Evolutionary conservation across 2,329 filamentous ascomycete genomes (phyloP).

Genomic region (Stenocarpella maydis): DNA sequence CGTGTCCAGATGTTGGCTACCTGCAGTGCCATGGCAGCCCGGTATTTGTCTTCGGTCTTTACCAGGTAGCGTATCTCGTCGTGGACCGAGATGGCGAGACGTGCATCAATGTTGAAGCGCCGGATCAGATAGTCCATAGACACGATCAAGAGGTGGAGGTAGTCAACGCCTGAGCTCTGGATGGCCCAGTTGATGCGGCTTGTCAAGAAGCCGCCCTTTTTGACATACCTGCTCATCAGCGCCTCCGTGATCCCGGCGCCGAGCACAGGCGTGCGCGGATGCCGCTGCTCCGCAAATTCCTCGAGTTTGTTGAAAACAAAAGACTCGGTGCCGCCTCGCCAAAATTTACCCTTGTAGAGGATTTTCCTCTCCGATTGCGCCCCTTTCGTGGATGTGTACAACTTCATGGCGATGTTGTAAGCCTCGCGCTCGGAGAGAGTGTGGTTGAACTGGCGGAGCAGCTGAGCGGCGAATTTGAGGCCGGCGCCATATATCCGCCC

Average conservation of each 20-base stretch:
- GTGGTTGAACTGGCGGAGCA: slow-evolving; percentile 94
- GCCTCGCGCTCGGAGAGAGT: slow-evolving; percentile 82
- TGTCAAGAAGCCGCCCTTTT: slow-evolving; percentile 90
- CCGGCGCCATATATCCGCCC: slow-evolving; percentile 99
- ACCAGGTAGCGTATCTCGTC: slow-evolving; percentile 97
- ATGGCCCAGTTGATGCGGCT: slow-evolving; percentile 99
- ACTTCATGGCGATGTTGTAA: slow-evolving; percentile 74
- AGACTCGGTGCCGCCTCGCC: slow-evolving; percentile 95
- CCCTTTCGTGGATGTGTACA: slow-evolving; percentile 92
- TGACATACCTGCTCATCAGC: slow-evolving; percentile 86
- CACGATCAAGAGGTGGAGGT: slow-evolving; percentile 91
- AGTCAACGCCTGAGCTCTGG: slow-evolving; percentile 96
- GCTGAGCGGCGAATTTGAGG: slow-evolving; percentile 87
- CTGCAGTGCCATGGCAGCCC: slow-evolving; percentile 90
- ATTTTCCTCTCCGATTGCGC: slow-evolving; percentile 79
- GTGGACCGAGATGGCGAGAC: slow-evolving; percentile 92
- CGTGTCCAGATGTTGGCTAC: slow-evolving; percentile 96
- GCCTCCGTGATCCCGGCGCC: slow-evolving; percentile 97
- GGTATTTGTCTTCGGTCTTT: slow-evolving; percentile 84
- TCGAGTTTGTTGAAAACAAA: slow-evolving; percentile 99
- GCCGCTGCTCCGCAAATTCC: slow-evolving; percentile 95
- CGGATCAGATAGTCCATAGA: slow-evolving; percentile 93
- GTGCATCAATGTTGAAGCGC: slow-evolving; percentile 84
- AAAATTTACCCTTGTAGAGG: slow-evolving; percentile 81
- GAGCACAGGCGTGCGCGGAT: slow-evolving; percentile 88